A percentile compares a stretch with the other conserved stretches of the same genome.
Conservation (phyloP, 169 alveolate genomes). For the Theileria parva region DNA sequence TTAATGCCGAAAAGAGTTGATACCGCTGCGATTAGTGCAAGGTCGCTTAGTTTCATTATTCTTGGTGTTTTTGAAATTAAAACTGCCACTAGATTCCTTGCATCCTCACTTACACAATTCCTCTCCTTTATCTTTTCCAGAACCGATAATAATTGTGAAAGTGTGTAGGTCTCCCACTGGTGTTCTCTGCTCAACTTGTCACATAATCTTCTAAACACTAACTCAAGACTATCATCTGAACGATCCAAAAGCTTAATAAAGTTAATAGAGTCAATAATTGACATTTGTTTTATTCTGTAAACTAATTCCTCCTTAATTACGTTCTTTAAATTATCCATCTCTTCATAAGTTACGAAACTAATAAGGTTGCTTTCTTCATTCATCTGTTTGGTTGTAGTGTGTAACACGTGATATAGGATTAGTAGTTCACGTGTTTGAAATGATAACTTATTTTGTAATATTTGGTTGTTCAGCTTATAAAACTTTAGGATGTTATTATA, state of each 20-base stretch:
- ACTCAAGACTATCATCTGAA: conserved; percentile 23
- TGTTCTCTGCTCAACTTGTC: conserved; percentile 47
- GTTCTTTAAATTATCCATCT: conserved; percentile 11
- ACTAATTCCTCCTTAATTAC: conserved; percentile 23
- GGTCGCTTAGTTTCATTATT: conserved; percentile 44
- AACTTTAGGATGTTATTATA: conserved; percentile 39
- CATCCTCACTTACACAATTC: conserved; percentile 26
- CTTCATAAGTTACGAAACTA: conserved; percentile 22
- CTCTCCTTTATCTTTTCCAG: conserved; percentile 11
- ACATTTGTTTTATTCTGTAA: conserved; percentile 41
- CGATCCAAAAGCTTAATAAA: conserved; percentile 27
- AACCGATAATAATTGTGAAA: conserved; percentile 27
- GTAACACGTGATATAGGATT: neutral
- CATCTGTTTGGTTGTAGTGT: neutral
- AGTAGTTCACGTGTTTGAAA: neutral
- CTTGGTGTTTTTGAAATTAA: conserved; percentile 22
- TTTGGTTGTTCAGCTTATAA: conserved; percentile 50
- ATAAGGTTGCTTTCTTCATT: conserved; percentile 14
- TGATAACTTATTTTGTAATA: conserved; percentile 27
- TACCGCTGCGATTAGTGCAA: conserved; percentile 13
- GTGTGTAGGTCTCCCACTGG: conserved; percentile 49
- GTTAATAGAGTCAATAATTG: conserved; percentile 46
- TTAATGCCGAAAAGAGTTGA: conserved; percentile 44
- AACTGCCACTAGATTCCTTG: conserved; percentile 37
- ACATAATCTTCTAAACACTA: conserved; percentile 35